phyloP scores from a whole-genome alignment of 768 basidiomycete genomes.

The Serendipita vermifera region DNA sequence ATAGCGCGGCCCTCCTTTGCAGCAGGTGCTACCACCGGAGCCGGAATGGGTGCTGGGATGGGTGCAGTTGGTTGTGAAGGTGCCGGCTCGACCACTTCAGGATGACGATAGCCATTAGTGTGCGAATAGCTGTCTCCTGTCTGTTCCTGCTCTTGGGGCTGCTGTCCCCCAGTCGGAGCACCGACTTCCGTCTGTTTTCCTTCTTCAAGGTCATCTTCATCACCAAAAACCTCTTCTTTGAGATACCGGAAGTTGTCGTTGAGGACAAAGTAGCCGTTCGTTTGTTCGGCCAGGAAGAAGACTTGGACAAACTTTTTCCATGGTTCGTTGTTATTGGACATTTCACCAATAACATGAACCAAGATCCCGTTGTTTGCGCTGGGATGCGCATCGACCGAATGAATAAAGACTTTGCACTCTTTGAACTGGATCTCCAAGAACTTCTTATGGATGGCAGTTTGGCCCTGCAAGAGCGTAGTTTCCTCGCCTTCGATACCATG shows the following conservation, averaged over 20 bases:
- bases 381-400: constrained; percentile 94
- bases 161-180: neutral
- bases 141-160: neutral
- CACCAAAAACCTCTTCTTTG: constrained; percentile 84
- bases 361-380: constrained; percentile 92
- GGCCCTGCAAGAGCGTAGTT: constrained; percentile 43
- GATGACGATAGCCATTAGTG: constrained; percentile 14
- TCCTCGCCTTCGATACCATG: constrained; percentile 98
- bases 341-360: constrained; percentile 98
- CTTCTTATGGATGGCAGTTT: constrained; percentile 63
- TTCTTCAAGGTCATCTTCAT: constrained; percentile 45
- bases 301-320: constrained; percentile 99
- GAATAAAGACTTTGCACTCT: constrained; percentile 97
- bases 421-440: constrained; percentile 88
- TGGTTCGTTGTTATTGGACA: constrained; percentile 80
- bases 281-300: constrained; percentile 98
- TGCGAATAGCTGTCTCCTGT: constrained; percentile 7
- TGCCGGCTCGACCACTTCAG: constrained; percentile 15
- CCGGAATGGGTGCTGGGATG: constrained; percentile 25
- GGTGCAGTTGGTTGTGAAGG: constrained; percentile 22
- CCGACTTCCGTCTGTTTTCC: neutral
- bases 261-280: constrained; percentile 97
- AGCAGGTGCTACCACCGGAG: constrained; percentile 24
- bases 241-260: constrained; percentile 99
- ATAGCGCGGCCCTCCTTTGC: no score